Conservation (phyloP, 441 rosid species). For the Gossypium lobatum region DNA sequence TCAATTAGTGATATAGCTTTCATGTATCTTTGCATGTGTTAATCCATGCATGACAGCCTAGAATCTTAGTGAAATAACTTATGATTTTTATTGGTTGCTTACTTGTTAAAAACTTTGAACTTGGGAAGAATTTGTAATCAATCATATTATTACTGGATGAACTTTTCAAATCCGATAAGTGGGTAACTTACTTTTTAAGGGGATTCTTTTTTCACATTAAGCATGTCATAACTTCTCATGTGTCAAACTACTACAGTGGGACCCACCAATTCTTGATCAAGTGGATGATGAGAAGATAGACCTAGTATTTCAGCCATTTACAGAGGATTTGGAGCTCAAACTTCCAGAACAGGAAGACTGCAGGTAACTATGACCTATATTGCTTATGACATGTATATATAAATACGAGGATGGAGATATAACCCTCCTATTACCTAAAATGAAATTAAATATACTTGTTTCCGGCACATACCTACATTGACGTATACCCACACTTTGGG, state of each 20-base stretch:
- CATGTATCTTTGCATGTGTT: background rate
- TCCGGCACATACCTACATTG: background rate
- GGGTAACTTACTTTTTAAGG: background rate
- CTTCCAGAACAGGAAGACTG: slow-evolving; percentile 56
- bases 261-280: slow-evolving; percentile 49
- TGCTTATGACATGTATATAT: background rate
- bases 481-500: background rate
- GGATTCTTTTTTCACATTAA: background rate
- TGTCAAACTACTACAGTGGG: slow-evolving; percentile 49
- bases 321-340: slow-evolving; percentile 57
- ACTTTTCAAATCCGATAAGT: background rate
- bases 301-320: slow-evolving; percentile 49
- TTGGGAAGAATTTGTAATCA: background rate
- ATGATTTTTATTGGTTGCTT: background rate
- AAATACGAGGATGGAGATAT: background rate
- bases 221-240: background rate
- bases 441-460: background rate
- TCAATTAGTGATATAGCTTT: background rate
- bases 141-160: background rate
- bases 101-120: background rate
- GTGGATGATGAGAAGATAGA: slow-evolving; percentile 55
- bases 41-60: background rate
- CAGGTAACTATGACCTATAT: slow-evolving; percentile 37
- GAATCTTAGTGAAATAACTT: background rate
- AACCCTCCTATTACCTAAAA: background rate